Percentiles rank a stretch among this genome's conserved stretches.
phyloP scores from a whole-genome alignment of 2,329 filamentous ascomycete species.

The Verticillium isaacii region DNA sequence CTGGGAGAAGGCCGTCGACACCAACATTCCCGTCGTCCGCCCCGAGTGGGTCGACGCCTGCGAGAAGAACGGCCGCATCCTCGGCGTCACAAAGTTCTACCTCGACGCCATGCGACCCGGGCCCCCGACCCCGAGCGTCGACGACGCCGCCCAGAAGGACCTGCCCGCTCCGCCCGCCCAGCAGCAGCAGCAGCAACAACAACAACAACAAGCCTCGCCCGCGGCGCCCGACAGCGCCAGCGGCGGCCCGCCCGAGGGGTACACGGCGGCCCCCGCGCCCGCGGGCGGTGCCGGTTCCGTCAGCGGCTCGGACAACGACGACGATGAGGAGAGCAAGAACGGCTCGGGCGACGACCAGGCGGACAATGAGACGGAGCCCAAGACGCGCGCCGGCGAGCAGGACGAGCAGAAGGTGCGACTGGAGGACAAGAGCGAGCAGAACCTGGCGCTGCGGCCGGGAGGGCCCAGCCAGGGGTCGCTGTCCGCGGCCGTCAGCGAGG shows the following conservation, averaged over 20 bases:
- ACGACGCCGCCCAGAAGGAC: conserved; percentile 26
- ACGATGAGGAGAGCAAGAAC: conserved; percentile 21
- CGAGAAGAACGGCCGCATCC: conserved; percentile 84
- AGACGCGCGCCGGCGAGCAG: conserved; percentile 24
- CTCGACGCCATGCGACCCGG: conserved; percentile 67
- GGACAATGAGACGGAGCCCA: conserved; percentile 31
- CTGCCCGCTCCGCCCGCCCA: conserved; percentile 20
- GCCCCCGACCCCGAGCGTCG: conserved; percentile 25
- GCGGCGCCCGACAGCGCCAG: conserved; percentile 11
- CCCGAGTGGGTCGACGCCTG: conserved; percentile 98
- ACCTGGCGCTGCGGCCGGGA: conserved; percentile 43
- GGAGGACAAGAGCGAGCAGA: conserved; percentile 51
- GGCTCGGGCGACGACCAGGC: conserved; percentile 25
- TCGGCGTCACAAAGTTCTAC: conserved; percentile 94
- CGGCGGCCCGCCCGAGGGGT: conserved; percentile 20
- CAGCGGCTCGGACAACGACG: conserved; percentile 10
- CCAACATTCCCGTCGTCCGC: conserved; percentile 94
- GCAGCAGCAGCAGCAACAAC: conserved; percentile 11
- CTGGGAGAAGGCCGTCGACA: conserved; percentile 96
- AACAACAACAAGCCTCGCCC: conserved; percentile 13
- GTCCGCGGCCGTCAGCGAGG: conserved; percentile 18
- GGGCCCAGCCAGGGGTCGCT: conserved; percentile 15
- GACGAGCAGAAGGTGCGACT: conserved; percentile 54
- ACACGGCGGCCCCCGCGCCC: conserved; percentile 11
- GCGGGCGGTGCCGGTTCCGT: conserved; percentile 6